A percentile compares a stretch with the other conserved stretches of the same genome.
phyloP scores from a whole-genome alignment of 2,329 filamentous ascomycete genomes.

The Botrytis tulipae region DNA sequence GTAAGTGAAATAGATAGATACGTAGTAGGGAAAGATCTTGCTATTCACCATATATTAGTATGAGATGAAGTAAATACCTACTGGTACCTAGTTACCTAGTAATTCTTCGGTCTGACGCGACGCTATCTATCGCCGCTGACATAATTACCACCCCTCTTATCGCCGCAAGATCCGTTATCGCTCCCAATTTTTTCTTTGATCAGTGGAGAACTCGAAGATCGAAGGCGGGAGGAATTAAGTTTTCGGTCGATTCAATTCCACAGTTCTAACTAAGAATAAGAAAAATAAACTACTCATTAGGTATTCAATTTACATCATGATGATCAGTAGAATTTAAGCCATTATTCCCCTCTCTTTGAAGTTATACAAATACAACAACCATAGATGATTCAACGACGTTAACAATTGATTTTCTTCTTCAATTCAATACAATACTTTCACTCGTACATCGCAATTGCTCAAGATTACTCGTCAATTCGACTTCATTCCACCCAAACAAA shows the following conservation, averaged over 20 bases:
- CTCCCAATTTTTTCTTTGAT: slow-evolving; percentile 9
- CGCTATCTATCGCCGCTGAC: slow-evolving; percentile 22
- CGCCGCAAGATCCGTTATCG: slow-evolving; percentile 16
- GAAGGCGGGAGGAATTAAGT: neutral
- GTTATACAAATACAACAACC: neutral
- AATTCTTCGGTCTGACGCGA: neutral
- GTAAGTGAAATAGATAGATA: neutral
- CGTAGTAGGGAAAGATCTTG: neutral
- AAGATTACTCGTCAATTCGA: slow-evolving; percentile 1
- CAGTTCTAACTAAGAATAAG: neutral
- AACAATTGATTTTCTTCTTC: neutral
- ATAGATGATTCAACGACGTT: neutral
- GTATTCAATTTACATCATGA: slow-evolving; percentile 9
- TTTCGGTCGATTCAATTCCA: neutral
- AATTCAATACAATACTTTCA: no score
- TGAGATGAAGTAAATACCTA: neutral
- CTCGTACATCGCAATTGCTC: neutral
- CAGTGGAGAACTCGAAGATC: slow-evolving; percentile 2
- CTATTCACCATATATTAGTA: neutral
- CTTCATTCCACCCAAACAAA: slow-evolving; percentile 19
- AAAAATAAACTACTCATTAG: neutral
- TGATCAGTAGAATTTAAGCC: neutral
- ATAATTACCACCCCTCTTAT: slow-evolving; percentile 18
- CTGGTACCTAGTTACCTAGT: neutral
- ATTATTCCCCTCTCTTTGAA: neutral